Evolutionary conservation across 495 filamentous ascomycete species (phyloP).

Genomic region (Entonaema liquescens): DNA sequence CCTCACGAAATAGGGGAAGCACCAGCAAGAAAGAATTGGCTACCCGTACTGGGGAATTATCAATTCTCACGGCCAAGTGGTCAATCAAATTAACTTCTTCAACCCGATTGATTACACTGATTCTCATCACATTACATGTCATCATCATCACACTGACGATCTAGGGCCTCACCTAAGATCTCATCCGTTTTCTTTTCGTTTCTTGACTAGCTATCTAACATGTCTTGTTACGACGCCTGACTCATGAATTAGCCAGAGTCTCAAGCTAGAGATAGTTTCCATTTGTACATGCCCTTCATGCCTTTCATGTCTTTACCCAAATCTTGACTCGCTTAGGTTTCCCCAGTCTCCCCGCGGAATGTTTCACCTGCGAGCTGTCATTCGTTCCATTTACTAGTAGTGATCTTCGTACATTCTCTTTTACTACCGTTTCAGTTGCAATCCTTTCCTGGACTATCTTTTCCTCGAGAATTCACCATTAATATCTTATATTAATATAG

Average conservation of each 20-base stretch:
- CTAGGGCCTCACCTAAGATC: slow-evolving; percentile 7
- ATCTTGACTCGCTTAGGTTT: slow-evolving; percentile 29
- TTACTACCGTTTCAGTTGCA: slow-evolving; percentile 25
- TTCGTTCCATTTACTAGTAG: slow-evolving; percentile 31
- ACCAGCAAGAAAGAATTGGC: neutral
- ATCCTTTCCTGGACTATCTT: slow-evolving; percentile 10
- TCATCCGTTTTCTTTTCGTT: neutral
- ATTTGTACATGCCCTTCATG: slow-evolving; percentile 28
- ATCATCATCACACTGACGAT: slow-evolving; percentile 21
- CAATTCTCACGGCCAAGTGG: slow-evolving; percentile 22
- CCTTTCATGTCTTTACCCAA: neutral
- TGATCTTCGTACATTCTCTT: slow-evolving; percentile 30
- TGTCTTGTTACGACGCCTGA: slow-evolving; percentile 21
- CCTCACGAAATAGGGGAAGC: slow-evolving; percentile 36
- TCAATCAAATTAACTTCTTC: slow-evolving; percentile 13
- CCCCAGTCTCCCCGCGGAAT: slow-evolving; percentile 40
- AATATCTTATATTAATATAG: slow-evolving; percentile 22
- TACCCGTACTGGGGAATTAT: slow-evolving; percentile 8
- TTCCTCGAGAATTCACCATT: slow-evolving; percentile 23
- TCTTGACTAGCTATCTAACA: slow-evolving; percentile 14
- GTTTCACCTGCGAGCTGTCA: slow-evolving; percentile 40
- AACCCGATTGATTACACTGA: slow-evolving; percentile 6
- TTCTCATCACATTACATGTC: slow-evolving; percentile 32
- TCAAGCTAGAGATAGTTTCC: slow-evolving; percentile 27
- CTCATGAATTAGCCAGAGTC: slow-evolving; percentile 28